A percentile compares a stretch with the other conserved stretches of the same genome.
Evolutionary conservation across 2,329 filamentous ascomycete species (phyloP).

Genomic region (Hypoxylon sp.): DNA sequence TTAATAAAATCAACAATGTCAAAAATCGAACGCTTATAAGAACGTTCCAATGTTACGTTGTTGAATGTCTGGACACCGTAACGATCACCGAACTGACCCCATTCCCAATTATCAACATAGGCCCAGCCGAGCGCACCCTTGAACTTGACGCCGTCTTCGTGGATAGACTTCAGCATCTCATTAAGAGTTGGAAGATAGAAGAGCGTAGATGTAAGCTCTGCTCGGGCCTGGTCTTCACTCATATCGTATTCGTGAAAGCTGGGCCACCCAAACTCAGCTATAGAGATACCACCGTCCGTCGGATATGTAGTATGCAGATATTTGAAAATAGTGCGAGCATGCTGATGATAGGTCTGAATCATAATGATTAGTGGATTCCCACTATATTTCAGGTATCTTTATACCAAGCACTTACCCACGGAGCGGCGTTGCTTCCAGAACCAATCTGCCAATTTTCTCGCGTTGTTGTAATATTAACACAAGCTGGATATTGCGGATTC

Average conservation of each 20-base stretch:
- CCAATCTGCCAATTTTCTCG: constrained; percentile 36
- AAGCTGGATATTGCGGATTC: constrained; percentile 65
- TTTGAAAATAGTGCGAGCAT: constrained; percentile 54
- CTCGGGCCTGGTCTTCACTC: constrained; percentile 64
- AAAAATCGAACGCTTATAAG: constrained; percentile 72
- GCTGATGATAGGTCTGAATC: constrained; percentile 8
- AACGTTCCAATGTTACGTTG: constrained; percentile 59
- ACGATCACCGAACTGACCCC: constrained; percentile 63
- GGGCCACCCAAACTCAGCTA: constrained; percentile 72
- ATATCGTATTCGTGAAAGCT: constrained; percentile 63
- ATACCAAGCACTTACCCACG: neutral
- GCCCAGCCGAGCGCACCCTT: constrained; percentile 69
- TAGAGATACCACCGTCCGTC: constrained; percentile 61
- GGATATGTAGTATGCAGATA: constrained; percentile 73
- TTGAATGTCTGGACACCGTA: constrained; percentile 72
- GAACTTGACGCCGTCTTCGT: constrained; percentile 69
- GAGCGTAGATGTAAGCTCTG: constrained; percentile 66
- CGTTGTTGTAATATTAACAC: constrained; percentile 54
- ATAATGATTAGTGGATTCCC: neutral
- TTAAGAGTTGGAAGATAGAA: constrained; percentile 70
- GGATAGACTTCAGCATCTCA: constrained; percentile 69
- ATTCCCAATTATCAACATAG: constrained; percentile 69
- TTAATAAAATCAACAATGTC: constrained; percentile 68
- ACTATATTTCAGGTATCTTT: neutral
- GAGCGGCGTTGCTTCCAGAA: constrained; percentile 58